Evolutionary conservation across 169 alveolate species (phyloP).

Genomic region (Sarcocystis neurona): DNA sequence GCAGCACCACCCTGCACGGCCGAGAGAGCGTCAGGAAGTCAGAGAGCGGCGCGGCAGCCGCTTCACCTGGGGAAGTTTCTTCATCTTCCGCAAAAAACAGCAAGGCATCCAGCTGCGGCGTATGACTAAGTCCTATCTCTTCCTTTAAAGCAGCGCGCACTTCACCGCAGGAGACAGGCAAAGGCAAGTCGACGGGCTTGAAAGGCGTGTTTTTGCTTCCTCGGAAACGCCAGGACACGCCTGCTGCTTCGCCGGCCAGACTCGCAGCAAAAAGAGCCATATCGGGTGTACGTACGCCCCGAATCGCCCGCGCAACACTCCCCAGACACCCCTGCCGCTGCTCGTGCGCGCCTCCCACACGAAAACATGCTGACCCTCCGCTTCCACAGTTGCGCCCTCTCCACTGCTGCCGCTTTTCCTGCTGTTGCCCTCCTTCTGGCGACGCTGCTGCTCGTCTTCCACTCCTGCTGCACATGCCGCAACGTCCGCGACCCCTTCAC

Average conservation of each 20-base stretch:
- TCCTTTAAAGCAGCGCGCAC: conserved; percentile 18
- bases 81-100: conserved; percentile 36
- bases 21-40: neutral
- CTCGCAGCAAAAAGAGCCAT: neutral
- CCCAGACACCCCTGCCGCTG: neutral
- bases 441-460: neutral
- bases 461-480: neutral
- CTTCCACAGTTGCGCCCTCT: neutral
- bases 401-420: neutral
- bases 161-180: conserved; percentile 53
- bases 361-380: neutral
- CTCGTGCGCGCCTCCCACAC: neutral
- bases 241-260: neutral
- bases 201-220: conserved; percentile 40
- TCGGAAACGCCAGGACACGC: conserved; percentile 47
- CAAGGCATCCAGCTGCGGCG: conserved; percentile 39
- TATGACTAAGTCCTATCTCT: conserved; percentile 28
- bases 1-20: conserved; percentile 1
- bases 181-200: neutral
- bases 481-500: too few species aligned
- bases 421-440: neutral
- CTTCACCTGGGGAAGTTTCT: too few species aligned
- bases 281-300: too few species aligned
- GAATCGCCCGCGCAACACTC: neutral
- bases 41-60: too few species aligned